A percentile compares a stretch with the other conserved stretches of the same genome.
Evolutionary conservation across 2,329 filamentous ascomycete species (phyloP).

Genomic region (Thermothelomyces thermophilus): DNA sequence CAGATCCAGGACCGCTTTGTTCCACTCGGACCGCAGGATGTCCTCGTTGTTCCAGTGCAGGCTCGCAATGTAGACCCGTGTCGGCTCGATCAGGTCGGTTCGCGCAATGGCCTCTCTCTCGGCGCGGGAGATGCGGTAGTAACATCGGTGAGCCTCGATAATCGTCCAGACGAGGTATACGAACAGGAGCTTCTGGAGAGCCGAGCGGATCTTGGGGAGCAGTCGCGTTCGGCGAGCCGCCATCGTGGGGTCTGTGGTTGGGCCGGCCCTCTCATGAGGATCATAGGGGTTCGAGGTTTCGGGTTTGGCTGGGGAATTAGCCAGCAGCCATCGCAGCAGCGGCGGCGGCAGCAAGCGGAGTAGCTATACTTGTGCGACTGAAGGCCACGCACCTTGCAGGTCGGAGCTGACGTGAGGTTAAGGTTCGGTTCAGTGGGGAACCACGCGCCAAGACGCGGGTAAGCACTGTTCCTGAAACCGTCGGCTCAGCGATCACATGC

Average conservation of each 20-base stretch:
- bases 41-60: constrained; percentile 61
- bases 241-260: neutral
- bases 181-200: constrained; percentile 16
- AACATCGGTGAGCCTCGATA: constrained; percentile 23
- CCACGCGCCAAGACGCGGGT: neutral
- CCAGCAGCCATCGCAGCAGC: constrained; percentile 8
- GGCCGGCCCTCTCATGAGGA: neutral
- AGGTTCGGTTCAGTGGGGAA: neutral
- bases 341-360: neutral
- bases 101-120: constrained; percentile 14
- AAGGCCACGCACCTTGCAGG: neutral
- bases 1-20: constrained; percentile 49
- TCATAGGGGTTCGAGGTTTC: neutral
- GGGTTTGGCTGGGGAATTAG: neutral
- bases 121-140: constrained; percentile 22
- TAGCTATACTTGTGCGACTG: neutral
- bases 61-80: constrained; percentile 55
- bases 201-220: constrained; percentile 19
- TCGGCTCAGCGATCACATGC: too few relatives aligned
- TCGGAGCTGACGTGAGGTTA: neutral
- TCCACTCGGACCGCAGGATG: constrained; percentile 55
- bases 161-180: constrained; percentile 21
- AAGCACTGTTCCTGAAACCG: neutral
- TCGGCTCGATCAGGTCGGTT: constrained; percentile 5
- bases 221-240: constrained; percentile 14